Evolutionary conservation across 2,329 filamentous ascomycete species (phyloP), one percentile per base, ranked within the genome.

Genomic region (Ascochyta fabae): DNA sequence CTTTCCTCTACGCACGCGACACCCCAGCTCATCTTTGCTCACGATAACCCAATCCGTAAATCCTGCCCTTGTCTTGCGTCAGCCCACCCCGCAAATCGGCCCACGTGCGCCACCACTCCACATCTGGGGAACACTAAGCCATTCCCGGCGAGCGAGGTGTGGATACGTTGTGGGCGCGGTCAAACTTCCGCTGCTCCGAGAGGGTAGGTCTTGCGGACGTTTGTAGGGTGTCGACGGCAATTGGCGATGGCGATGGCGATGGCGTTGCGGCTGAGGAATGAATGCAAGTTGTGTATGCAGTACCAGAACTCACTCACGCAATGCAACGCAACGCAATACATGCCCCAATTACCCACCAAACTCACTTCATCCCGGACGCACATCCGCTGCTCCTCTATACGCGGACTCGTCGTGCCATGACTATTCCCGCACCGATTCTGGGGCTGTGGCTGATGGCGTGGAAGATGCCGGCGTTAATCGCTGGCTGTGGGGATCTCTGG

Each of bases 101-200:
- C 53, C 46, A 40, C 51, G 43, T 48, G 51, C 48, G 56, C 48
- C 52, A 55, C 46, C 9, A 10, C 51, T 35, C 51, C 51, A 49
- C 45, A 54, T 35, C 6, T 35, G 51, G 51, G 51, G 26, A 34
- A 26, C 48, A 29, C 48, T 52, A 57, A 33, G 5, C 54, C 23
- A 16, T 16, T 34, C 16, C 9, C 9, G 42, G 31, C 6, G 29
- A 3, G 12, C 16, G 4, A 13, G 1, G 29, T 43, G 41, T 27
- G 41, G 53, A 38, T 15, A 24, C 36, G 35, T 19, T 19, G 41
- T 33, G 45, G 33, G 7, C 39, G 43, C 36, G 39, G 40, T 16
- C 15, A 41, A 24, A 48, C 29, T 48, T 56, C 53, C 53, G 43
- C 43, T 56, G 53, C 53, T 16, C 53, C 53, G 53, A 55, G 40